Evolutionary conservation across 495 filamentous ascomycete species (phyloP).

Genomic region (Aspergillus taichungensis): DNA sequence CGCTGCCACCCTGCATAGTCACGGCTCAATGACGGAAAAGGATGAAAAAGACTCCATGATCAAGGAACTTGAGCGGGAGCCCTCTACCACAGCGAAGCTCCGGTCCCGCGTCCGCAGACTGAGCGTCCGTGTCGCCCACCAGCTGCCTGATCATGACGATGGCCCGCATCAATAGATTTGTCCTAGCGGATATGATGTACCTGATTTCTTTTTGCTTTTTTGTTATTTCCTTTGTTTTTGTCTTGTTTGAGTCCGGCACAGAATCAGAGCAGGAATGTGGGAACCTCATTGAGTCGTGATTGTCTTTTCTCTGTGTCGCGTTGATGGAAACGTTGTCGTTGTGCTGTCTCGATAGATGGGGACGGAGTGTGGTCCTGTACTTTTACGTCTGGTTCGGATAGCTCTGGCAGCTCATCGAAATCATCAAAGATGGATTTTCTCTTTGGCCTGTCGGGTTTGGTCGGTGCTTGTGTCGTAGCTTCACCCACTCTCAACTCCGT

Average conservation of each 20-base stretch:
- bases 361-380: slow-evolving; percentile 5
- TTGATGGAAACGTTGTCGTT: slow-evolving; percentile 5
- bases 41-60: slow-evolving; percentile 26
- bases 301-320: slow-evolving; percentile 21
- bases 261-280: slow-evolving; percentile 37
- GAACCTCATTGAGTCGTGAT: slow-evolving; percentile 36
- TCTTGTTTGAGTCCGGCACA: too few species aligned
- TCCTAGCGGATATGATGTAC: too few species aligned
- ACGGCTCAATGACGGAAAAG: slow-evolving; percentile 23
- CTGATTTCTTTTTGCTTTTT: too few species aligned
- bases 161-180: too few species aligned
- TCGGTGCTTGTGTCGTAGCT: slow-evolving; percentile 6
- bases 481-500: not conserved
- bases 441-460: slow-evolving; percentile 13
- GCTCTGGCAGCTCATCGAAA: slow-evolving; percentile 33
- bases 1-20: slow-evolving; percentile 32
- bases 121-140: slow-evolving; percentile 21
- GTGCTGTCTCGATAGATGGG: slow-evolving; percentile 6
- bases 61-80: slow-evolving; percentile 17
- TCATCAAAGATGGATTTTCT: slow-evolving; percentile 35
- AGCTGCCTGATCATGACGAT: slow-evolving; percentile 13
- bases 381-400: slow-evolving; percentile 13
- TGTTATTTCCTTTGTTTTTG: too few species aligned
- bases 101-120: slow-evolving; percentile 25
- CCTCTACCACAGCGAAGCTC: slow-evolving; percentile 24